Percentiles rank a stretch among this genome's conserved stretches.
Conservation (phyloP, 2,329 filamentous ascomycete genomes). For the Beauveria pseudobassiana region DNA sequence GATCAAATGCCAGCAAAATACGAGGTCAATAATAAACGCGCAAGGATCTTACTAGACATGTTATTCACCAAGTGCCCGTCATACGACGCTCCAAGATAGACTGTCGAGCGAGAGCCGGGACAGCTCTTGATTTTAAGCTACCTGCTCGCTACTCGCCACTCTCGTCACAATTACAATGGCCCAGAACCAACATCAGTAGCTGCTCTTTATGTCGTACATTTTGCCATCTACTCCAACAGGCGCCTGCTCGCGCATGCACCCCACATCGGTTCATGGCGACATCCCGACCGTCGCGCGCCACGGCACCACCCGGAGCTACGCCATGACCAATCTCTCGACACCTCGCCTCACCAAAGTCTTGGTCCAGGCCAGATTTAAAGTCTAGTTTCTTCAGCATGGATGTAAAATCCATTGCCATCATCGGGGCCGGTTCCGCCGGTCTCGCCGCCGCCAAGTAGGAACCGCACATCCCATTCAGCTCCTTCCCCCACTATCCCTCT, state of each 20-base stretch:
- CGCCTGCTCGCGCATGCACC: background rate
- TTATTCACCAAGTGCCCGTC: background rate
- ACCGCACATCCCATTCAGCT: background rate
- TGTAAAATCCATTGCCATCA: constrained; percentile 52
- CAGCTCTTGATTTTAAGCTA: background rate
- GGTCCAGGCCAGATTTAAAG: no score
- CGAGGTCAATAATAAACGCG: background rate
- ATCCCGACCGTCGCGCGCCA: constrained; percentile 1
- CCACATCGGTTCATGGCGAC: constrained; percentile 6
- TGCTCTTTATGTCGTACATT: no score
- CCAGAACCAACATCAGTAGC: background rate
- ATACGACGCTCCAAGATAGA: background rate
- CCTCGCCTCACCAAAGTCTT: background rate
- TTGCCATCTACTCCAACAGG: background rate
- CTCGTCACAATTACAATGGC: no score
- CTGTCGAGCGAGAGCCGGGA: background rate
- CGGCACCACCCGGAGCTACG: background rate
- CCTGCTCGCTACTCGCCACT: background rate
- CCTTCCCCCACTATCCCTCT: background rate
- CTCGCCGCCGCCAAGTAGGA: constrained; percentile 47
- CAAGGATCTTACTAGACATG: background rate
- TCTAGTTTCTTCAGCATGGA: constrained; percentile 12
- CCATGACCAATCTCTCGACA: background rate
- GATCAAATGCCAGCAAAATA: background rate
- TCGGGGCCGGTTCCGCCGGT: constrained; percentile 67